Evolutionary conservation across 2,329 filamentous ascomycete species (phyloP).

Genomic region (Claviceps paspali): DNA sequence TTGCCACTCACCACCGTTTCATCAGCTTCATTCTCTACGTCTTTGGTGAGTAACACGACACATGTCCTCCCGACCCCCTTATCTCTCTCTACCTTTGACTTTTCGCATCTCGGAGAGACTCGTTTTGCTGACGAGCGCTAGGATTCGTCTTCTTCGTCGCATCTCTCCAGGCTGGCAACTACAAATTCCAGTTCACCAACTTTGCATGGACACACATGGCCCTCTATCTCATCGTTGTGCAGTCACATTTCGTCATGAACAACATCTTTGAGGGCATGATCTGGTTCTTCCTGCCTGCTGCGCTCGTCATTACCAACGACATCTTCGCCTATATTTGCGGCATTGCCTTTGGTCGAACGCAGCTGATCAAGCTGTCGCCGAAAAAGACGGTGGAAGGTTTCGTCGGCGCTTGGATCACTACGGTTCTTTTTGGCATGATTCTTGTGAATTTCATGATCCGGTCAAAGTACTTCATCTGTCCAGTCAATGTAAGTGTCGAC

Average conservation of each 20-base stretch:
- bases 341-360: conserved; percentile 90
- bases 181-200: conserved; percentile 97
- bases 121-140: conserved; percentile 18
- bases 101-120: neutral
- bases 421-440: conserved; percentile 66
- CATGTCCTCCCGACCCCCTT: neutral
- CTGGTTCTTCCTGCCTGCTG: conserved; percentile 95
- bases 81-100: neutral
- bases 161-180: conserved; percentile 87
- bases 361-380: conserved; percentile 92
- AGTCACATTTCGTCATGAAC: conserved; percentile 99
- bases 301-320: conserved; percentile 94
- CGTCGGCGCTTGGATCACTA: conserved; percentile 91
- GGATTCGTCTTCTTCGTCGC: conserved; percentile 97
- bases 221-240: conserved; percentile 90
- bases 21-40: conserved; percentile 98
- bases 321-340: conserved; percentile 97
- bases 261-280: conserved; percentile 99
- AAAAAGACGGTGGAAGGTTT: conserved; percentile 99
- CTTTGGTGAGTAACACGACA: conserved; percentile 51
- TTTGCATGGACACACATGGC: conserved; percentile 99
- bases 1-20: conserved; percentile 95
- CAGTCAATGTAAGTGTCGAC: conserved; percentile 53
- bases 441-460: conserved; percentile 75
- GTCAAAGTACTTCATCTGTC: conserved; percentile 96